These are phyloP conservation scores for Omphalotus guepiniiformis DNA, from an alignment of 768 basidiomycete species.

Conservation along the genomic window DNA sequence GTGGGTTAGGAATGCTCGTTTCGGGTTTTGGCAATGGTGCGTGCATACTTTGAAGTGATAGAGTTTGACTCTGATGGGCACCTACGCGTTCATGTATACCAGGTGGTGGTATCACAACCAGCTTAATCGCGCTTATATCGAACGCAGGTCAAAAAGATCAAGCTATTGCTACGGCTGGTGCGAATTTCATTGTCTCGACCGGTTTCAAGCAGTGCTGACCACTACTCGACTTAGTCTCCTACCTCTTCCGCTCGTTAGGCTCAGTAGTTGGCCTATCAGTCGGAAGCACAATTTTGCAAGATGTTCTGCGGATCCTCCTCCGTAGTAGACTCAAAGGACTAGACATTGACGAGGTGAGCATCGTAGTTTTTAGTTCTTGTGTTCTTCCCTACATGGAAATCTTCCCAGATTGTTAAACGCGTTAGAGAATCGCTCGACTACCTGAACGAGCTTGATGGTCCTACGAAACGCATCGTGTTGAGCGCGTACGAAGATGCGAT, in stretches of 20 bases:
- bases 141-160: slow-evolving; percentile 60
- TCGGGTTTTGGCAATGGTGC: slow-evolving; percentile 38
- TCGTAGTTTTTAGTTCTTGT: slow-evolving; percentile 13
- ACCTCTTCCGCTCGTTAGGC: slow-evolving; percentile 63
- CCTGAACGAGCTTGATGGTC: slow-evolving; percentile 38
- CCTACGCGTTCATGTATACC: background rate
- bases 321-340: slow-evolving; percentile 31
- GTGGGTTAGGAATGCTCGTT: slow-evolving; percentile 27
- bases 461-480: slow-evolving; percentile 33
- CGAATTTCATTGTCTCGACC: slow-evolving; percentile 7
- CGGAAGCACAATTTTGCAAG: slow-evolving; percentile 54
- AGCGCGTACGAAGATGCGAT: slow-evolving; percentile 42
- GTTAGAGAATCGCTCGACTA: slow-evolving; percentile 49
- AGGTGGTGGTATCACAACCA: slow-evolving; percentile 53
- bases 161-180: slow-evolving; percentile 62
- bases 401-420: slow-evolving; percentile 38
- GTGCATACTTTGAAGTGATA: background rate
- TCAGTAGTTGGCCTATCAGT: slow-evolving; percentile 54
- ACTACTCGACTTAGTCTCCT: slow-evolving; percentile 39
- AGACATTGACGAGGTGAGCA: slow-evolving; percentile 53
- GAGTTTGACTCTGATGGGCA: background rate
- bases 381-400: background rate
- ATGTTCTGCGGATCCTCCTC: slow-evolving; percentile 41
- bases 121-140: slow-evolving; percentile 56
- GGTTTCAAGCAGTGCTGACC: background rate